A percentile compares a stretch with the other conserved stretches of the same genome.
Conservation (phyloP, 768 basidiomycete genomes). For the Phylloporus arenicola region DNA sequence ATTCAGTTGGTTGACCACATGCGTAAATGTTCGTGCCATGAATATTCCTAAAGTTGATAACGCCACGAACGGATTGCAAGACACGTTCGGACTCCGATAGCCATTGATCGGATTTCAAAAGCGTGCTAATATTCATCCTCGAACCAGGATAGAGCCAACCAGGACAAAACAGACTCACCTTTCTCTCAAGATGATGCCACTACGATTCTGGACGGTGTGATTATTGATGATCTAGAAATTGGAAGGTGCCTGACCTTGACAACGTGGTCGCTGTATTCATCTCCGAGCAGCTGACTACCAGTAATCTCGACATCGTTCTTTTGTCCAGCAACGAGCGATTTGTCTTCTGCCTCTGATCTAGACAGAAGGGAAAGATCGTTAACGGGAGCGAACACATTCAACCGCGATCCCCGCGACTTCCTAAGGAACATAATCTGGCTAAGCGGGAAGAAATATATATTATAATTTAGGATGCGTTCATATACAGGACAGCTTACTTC, state of each 20-base stretch:
- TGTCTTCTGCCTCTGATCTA: slow-evolving; percentile 53
- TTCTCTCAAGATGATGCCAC: slow-evolving; percentile 89
- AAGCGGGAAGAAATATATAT: background rate
- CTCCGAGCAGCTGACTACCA: slow-evolving; percentile 84
- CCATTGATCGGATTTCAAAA: slow-evolving; percentile 95
- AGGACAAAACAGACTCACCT: slow-evolving; percentile 43
- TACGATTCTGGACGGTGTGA: slow-evolving; percentile 61
- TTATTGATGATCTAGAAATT: background rate
- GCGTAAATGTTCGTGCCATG: slow-evolving; percentile 81
- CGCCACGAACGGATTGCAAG: slow-evolving; percentile 75
- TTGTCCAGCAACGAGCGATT: slow-evolving; percentile 58
- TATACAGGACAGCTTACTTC: slow-evolving; percentile 55
- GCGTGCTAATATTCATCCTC: slow-evolving; percentile 44
- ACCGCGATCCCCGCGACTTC: slow-evolving; percentile 69
- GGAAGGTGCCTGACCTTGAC: slow-evolving; percentile 54
- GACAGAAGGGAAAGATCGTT: slow-evolving; percentile 83
- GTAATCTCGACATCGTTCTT: slow-evolving; percentile 69
- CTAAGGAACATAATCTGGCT: slow-evolving; percentile 87
- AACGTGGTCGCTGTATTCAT: slow-evolving; percentile 94
- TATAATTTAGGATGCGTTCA: background rate
- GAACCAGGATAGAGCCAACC: background rate
- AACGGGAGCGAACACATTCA: slow-evolving; percentile 89
- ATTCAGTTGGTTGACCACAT: slow-evolving; percentile 84
- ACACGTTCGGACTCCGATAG: slow-evolving; percentile 63
- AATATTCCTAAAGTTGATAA: slow-evolving; percentile 88